Evolutionary conservation across 2,329 filamentous ascomycete species (phyloP).

Genomic region (Colletotrichum noveboracense): DNA sequence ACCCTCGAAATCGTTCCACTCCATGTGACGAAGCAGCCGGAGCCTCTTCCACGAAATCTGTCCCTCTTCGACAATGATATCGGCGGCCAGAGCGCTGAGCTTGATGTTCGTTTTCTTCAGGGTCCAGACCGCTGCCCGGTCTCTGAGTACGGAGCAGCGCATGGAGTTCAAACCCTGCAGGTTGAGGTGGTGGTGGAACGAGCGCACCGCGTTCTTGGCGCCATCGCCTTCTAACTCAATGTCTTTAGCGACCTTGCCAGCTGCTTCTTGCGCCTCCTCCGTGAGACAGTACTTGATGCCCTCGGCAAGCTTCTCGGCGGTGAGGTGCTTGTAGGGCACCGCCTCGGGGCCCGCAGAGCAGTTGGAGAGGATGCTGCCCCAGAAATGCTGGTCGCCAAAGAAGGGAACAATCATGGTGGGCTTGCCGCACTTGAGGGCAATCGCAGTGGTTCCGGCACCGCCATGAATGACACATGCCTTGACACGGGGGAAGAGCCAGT

Average conservation of each 20-base stretch:
- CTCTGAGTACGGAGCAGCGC: constrained; percentile 69
- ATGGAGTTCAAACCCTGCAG: constrained; percentile 59
- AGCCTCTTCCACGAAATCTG: constrained; percentile 68
- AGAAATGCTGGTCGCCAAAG: constrained; percentile 82
- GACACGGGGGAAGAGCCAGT: constrained; percentile 76
- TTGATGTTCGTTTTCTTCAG: constrained; percentile 65
- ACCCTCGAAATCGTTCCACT: constrained; percentile 81
- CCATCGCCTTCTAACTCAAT: constrained; percentile 72
- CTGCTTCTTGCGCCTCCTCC: constrained; percentile 62
- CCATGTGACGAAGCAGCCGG: constrained; percentile 67
- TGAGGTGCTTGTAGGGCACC: constrained; percentile 72
- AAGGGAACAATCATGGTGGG: constrained; percentile 82
- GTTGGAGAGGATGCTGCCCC: constrained; percentile 72
- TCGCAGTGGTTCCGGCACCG: constrained; percentile 79
- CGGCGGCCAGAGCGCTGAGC: constrained; percentile 68
- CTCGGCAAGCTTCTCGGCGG: constrained; percentile 68
- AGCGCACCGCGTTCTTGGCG: constrained; percentile 70
- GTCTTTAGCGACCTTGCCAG: constrained; percentile 61
- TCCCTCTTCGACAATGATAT: constrained; percentile 66
- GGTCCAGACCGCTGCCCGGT: constrained; percentile 70
- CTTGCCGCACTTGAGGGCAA: constrained; percentile 72
- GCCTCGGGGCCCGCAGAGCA: constrained; percentile 69
- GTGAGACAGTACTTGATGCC: constrained; percentile 73
- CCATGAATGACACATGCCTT: constrained; percentile 75
- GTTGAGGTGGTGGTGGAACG: constrained; percentile 67